These are phyloP conservation scores for Pseudocercospora vitis DNA, from an alignment of 2,329 filamentous ascomycete genomes.

Conservation along the genomic window DNA sequence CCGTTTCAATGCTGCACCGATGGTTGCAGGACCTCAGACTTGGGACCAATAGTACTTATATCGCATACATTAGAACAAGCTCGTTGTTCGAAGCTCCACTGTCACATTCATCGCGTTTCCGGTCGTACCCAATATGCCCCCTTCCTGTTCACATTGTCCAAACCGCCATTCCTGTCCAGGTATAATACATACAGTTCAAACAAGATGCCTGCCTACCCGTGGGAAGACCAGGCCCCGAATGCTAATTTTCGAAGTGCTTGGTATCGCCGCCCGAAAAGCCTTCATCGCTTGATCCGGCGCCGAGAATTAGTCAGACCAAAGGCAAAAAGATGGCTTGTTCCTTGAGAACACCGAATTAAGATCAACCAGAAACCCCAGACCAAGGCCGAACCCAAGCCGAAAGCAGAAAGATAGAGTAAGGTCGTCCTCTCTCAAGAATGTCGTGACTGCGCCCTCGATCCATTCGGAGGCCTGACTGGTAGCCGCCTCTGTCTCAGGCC, in stretches of 20 bases:
- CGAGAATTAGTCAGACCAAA: too few relatives aligned
- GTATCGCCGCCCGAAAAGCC: not conserved
- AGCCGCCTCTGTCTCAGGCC: too few relatives aligned
- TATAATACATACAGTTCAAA: not conserved
- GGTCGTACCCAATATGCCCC: conserved; percentile 2
- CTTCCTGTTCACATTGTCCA: not conserved
- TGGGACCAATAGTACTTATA: not conserved
- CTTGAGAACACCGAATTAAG: too few relatives aligned
- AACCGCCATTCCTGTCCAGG: too few relatives aligned
- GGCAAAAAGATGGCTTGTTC: too few relatives aligned
- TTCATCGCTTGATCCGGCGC: not conserved
- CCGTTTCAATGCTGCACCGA: too few relatives aligned
- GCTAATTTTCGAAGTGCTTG: conserved; percentile 1
- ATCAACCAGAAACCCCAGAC: too few relatives aligned
- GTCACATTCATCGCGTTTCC: not conserved
- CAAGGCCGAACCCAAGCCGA: too few relatives aligned
- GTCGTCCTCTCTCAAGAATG: not conserved
- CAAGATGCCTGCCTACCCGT: too few relatives aligned
- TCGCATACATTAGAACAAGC: not conserved
- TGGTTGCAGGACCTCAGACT: not conserved
- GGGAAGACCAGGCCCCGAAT: not conserved
- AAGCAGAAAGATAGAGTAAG: too few relatives aligned
- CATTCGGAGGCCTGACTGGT: not conserved
- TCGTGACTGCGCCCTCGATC: not conserved
- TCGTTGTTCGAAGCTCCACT: not conserved